Evolutionary conservation across 148 eudicot genomes (phyloP).

Genomic region (Talinum fruticosum): DNA sequence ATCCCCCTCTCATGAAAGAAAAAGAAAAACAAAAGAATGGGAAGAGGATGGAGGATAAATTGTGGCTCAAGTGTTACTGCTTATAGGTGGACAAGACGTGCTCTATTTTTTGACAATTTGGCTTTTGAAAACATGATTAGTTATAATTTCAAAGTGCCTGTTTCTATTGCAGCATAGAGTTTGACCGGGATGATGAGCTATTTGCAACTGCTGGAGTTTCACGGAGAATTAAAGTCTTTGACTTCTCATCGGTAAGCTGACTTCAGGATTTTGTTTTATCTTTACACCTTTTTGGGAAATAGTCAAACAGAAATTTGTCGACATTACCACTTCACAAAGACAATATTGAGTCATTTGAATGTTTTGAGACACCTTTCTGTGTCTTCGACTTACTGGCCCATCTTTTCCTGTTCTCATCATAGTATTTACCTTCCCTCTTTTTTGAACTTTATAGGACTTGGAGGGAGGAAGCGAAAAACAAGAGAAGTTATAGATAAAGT

Average conservation of each 20-base stretch:
- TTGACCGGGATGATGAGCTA: conserved; percentile 66
- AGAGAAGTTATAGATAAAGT: neutral
- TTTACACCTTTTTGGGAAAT: neutral
- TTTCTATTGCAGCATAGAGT: conserved; percentile 56
- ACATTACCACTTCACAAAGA: neutral
- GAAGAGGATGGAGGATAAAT: neutral
- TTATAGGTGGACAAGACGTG: neutral
- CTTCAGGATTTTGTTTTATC: neutral
- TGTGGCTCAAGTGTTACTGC: neutral
- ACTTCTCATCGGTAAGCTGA: conserved; percentile 59
- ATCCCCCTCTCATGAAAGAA: neutral
- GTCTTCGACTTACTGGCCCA: neutral
- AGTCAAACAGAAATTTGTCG: neutral
- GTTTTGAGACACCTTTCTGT: neutral
- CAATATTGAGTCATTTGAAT: neutral
- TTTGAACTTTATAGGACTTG: neutral
- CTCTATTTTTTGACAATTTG: neutral
- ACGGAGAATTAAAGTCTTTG: conserved; percentile 57
- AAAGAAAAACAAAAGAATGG: neutral
- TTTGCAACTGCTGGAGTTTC: conserved; percentile 77
- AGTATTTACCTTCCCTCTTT: neutral
- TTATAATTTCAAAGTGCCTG: conserved; percentile 2
- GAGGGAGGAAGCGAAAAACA: neutral
- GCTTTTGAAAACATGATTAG: neutral
- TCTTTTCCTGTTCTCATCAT: neutral